Conservation (phyloP, 345 rosid species). For the Syzygium grande region DNA sequence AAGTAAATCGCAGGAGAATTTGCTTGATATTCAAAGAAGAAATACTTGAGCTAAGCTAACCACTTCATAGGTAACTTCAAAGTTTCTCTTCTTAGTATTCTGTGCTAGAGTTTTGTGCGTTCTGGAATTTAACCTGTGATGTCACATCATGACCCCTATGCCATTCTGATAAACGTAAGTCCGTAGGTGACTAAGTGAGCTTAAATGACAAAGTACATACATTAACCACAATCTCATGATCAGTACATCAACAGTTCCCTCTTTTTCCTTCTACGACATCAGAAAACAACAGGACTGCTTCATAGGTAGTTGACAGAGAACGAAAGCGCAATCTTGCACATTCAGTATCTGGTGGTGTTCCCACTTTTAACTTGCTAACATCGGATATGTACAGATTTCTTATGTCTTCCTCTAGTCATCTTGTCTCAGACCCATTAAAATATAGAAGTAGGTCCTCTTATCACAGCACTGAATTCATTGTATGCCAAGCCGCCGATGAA, state of each 20-base stretch:
- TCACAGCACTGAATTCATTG: not conserved
- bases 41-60: not conserved
- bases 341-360: not conserved
- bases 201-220: not conserved
- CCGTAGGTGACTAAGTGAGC: not conserved
- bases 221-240: not conserved
- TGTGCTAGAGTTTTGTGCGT: not conserved
- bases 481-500: not conserved
- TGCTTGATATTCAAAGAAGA: not conserved
- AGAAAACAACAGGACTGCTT: not conserved
- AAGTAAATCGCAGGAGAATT: not conserved
- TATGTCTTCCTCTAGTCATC: not conserved
- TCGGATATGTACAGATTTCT: not conserved
- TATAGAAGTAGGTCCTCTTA: not conserved
- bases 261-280: not conserved
- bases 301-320: not conserved
- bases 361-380: not conserved
- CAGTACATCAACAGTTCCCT: not conserved
- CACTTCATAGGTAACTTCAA: not conserved
- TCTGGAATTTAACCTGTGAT: not conserved
- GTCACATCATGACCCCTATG: not conserved
- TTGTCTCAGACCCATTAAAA: not conserved
- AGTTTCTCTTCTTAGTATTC: not conserved
- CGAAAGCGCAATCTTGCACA: not conserved
- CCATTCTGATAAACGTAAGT: not conserved